Evolutionary conservation across 257 asterid genomes (phyloP).

Genomic region (Solanum corneliomulleri): DNA sequence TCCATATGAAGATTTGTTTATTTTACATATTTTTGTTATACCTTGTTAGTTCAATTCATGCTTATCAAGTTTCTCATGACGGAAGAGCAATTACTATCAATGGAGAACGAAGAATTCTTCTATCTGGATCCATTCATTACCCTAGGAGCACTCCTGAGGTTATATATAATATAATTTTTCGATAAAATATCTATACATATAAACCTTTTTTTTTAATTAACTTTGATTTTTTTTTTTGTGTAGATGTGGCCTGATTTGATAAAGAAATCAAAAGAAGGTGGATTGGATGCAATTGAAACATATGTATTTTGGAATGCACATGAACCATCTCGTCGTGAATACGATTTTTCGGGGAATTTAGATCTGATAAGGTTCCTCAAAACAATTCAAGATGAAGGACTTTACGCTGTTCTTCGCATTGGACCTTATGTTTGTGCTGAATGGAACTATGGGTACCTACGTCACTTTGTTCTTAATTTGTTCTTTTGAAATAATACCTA

Average conservation of each 20-base stretch:
- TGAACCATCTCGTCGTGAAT: slow-evolving; percentile 51
- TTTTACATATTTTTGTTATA: not conserved
- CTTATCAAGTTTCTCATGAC: slow-evolving; percentile 35
- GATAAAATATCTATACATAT: no score
- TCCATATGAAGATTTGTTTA: not conserved
- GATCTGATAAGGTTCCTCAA: slow-evolving; percentile 58
- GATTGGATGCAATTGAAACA: slow-evolving; percentile 69
- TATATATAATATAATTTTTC: not conserved
- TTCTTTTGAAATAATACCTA: no score
- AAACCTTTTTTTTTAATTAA: no score
- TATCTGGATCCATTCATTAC: slow-evolving; percentile 73
- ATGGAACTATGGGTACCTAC: slow-evolving; percentile 71
- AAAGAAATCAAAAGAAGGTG: slow-evolving; percentile 61
- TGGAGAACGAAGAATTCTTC: slow-evolving; percentile 37
- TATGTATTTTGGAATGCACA: slow-evolving; percentile 82
- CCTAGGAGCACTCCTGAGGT: slow-evolving; percentile 65
- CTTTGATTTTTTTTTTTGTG: no score
- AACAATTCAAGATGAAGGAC: slow-evolving; percentile 45
- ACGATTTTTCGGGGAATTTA: slow-evolving; percentile 52
- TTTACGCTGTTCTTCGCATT: slow-evolving; percentile 54
- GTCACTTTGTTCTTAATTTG: not conserved
- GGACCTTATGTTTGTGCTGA: slow-evolving; percentile 90
- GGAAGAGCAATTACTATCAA: slow-evolving; percentile 49
- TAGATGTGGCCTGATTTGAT: slow-evolving; percentile 89
- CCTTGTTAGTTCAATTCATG: not conserved